Evolutionary conservation across 2,329 filamentous ascomycete genomes (phyloP).

Genomic region (Escovopsis sp.): DNA sequence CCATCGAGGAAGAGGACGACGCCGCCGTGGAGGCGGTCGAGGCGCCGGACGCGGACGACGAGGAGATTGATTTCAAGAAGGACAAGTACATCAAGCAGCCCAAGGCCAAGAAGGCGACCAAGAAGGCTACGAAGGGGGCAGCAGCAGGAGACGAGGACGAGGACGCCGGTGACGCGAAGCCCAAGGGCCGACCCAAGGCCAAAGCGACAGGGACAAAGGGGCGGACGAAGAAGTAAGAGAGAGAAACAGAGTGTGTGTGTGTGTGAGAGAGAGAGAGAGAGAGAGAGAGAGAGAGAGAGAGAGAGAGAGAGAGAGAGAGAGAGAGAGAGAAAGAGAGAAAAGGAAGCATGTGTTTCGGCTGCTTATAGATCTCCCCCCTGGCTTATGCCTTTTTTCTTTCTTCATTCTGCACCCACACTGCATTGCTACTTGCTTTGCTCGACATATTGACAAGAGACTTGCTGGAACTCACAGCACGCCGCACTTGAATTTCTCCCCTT

Average conservation of each 20-base stretch:
- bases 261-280: no score
- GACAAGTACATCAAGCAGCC: constrained; percentile 94
- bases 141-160: constrained; percentile 30
- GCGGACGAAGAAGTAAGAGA: constrained; percentile 30
- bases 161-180: constrained; percentile 37
- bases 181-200: constrained; percentile 30
- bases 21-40: constrained; percentile 43
- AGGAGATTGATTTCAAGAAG: constrained; percentile 73
- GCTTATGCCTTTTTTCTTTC: no score
- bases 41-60: constrained; percentile 50
- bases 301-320: no score
- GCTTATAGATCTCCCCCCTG: no score
- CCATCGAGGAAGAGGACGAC: constrained; percentile 81
- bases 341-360: background rate
- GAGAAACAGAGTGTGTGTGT: no score
- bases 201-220: constrained; percentile 27
- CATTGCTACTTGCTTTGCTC: no score
- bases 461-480: no score
- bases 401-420: no score
- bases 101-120: constrained; percentile 48
- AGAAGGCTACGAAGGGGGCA: constrained; percentile 27
- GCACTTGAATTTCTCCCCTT: no score
- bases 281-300: background rate
- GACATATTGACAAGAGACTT: no score
- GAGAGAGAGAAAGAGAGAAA: no score